These are phyloP conservation scores for Ceratobasidium theobromae DNA, from an alignment of 1,284 basidiomycete species.

Conservation along the genomic window DNA sequence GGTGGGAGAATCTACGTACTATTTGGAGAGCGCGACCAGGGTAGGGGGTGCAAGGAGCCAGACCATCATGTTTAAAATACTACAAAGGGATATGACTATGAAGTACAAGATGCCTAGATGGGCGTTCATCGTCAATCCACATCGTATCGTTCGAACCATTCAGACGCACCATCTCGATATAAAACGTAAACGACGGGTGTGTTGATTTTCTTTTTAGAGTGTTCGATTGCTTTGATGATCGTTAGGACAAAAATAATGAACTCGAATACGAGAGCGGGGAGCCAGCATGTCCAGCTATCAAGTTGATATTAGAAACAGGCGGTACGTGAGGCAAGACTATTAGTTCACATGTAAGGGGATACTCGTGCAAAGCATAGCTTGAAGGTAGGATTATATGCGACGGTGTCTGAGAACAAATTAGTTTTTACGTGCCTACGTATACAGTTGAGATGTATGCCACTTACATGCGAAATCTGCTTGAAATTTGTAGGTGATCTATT, in stretches of 20 bases:
- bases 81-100: slow-evolving; percentile 21
- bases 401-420: too few relatives aligned
- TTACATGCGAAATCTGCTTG: too few relatives aligned
- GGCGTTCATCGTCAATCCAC: background rate
- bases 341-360: too few relatives aligned
- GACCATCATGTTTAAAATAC: slow-evolving; percentile 24
- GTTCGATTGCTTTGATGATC: slow-evolving; percentile 30
- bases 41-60: slow-evolving; percentile 26
- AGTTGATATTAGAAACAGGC: too few relatives aligned
- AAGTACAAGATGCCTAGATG: slow-evolving; percentile 33
- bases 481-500: too few relatives aligned
- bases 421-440: too few relatives aligned
- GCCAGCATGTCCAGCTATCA: slow-evolving; percentile 27
- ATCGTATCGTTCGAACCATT: background rate
- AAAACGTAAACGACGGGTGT: slow-evolving; percentile 24
- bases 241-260: slow-evolving; percentile 29
- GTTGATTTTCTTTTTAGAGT: slow-evolving; percentile 22
- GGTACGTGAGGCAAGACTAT: too few relatives aligned
- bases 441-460: too few relatives aligned
- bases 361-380: too few relatives aligned
- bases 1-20: slow-evolving; percentile 6
- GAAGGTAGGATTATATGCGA: too few relatives aligned
- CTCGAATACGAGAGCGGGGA: slow-evolving; percentile 32
- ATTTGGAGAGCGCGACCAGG: slow-evolving; percentile 32
- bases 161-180: slow-evolving; percentile 32